phyloP scores from a whole-genome alignment of 441 rosid genomes.

The Francoa sonchifolia region DNA sequence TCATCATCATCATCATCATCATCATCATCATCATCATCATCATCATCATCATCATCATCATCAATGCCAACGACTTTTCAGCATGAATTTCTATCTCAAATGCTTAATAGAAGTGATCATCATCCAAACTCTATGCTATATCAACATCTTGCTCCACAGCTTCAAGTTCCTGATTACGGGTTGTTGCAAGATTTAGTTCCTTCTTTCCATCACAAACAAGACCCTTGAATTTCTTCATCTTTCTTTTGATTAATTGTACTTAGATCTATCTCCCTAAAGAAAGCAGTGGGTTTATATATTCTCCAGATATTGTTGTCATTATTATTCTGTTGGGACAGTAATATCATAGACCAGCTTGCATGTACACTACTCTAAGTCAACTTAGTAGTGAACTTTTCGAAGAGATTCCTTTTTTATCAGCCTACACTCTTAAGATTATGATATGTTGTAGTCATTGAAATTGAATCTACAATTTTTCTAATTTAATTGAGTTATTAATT shows the following conservation, averaged over 20 bases:
- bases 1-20: conserved; percentile 16
- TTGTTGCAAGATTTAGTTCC: conserved; percentile 35
- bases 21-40: conserved; percentile 11
- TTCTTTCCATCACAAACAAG: conserved; percentile 16
- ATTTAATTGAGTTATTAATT: too few relatives aligned
- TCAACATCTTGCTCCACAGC: conserved; percentile 8
- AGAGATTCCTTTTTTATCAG: too few relatives aligned
- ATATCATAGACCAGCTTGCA: too few relatives aligned
- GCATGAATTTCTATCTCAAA: conserved; percentile 11
- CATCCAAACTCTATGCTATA: conserved; percentile 11
- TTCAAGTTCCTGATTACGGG: conserved; percentile 27
- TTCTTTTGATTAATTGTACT: not conserved
- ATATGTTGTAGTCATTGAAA: too few relatives aligned
- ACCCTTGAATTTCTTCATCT: conserved; percentile 13
- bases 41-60: conserved; percentile 3
- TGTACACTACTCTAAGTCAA: too few relatives aligned
- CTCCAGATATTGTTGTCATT: too few relatives aligned
- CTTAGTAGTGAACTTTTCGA: too few relatives aligned
- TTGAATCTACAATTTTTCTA: too few relatives aligned
- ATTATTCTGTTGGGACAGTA: too few relatives aligned
- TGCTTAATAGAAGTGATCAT: conserved; percentile 4
- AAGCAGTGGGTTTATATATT: too few relatives aligned
- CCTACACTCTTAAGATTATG: too few relatives aligned
- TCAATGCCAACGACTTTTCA: not conserved
- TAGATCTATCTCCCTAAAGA: not conserved